Evolutionary conservation across 495 filamentous ascomycete genomes (phyloP), one percentile per base, ranked within the genome.

Genomic region (Neurospora sp.): DNA sequence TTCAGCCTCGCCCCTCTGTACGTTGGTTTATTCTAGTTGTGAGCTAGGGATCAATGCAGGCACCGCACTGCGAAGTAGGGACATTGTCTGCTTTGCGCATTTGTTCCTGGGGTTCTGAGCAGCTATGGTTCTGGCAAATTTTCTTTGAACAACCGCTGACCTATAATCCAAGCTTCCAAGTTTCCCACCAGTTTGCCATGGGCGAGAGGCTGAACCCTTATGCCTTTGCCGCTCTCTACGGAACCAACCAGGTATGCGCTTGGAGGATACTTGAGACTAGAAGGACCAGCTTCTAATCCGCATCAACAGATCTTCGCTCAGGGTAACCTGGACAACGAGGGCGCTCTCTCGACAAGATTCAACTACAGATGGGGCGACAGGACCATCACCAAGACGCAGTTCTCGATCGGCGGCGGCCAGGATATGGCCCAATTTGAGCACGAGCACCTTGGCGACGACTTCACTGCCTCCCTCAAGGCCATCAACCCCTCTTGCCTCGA

Each of bases 181-280:
- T 97, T 73, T 97, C 94, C 69, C 96, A 99, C 86, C 91, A 94
- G 70, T 96, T 99, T 80, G 89, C 94, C 39, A 93, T 97, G 90
- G 95, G 96, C 72, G 92, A 96, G 78, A 89, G 90, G 69, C 83
- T 95, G 80, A 93, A 93, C 78, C 96, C 96, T 42, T 99, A 99
- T 82, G 91, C 91, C 53, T 98, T 98, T 83, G 92, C 93, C 71
- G 93, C 93, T 71, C 87, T 99, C 78, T 97, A 94, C 80, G 96
- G 96, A 72, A 97, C 90, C 76, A 89, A 90, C 78, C 96, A 92
- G 86, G 94, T 98, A 84, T 81, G 92, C 39, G 22, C 71, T 39
- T 41, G 27, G 20, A 16, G 12, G 47, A n/a, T 18, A 42, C 35
- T 45, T 4, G 35, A 37, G 27, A 16, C 59, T 16, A 18, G 18